Conservation (phyloP, 176 grass and related monocot genomes). For the Neostapfia colusana region DNA sequence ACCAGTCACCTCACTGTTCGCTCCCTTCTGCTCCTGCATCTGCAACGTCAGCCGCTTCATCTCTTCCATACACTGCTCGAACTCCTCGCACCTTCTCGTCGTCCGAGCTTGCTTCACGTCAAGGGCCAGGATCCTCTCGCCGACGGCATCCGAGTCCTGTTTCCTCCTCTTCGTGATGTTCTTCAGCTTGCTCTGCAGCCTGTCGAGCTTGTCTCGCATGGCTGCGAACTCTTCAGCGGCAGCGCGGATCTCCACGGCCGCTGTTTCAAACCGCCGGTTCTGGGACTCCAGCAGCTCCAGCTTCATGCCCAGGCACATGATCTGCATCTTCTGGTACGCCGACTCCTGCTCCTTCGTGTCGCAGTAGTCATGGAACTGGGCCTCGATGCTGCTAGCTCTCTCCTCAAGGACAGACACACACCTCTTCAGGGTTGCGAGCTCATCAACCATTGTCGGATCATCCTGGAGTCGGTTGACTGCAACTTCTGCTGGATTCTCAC, state of each 20-base stretch:
- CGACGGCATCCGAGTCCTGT: constrained; percentile 33
- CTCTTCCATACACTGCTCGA: constrained; percentile 49
- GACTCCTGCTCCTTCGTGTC: constrained; percentile 70
- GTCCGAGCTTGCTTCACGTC: constrained; percentile 50
- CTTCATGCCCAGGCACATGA: constrained; percentile 86
- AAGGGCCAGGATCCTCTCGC: constrained; percentile 39
- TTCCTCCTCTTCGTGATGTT: constrained; percentile 45
- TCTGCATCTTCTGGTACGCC: constrained; percentile 80
- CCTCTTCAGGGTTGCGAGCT: constrained; percentile 52
- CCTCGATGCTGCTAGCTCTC: constrained; percentile 36
- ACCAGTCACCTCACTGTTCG: constrained; percentile 34
- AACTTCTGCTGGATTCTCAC: constrained; percentile 18
- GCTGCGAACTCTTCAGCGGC: constrained; percentile 29
- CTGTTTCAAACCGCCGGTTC: constrained; percentile 61
- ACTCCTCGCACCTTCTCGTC: constrained; percentile 39
- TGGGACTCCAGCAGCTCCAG: constrained; percentile 64
- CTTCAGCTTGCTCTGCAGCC: constrained; percentile 46
- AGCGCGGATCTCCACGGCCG: constrained; percentile 17
- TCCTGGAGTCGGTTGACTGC: constrained; percentile 6
- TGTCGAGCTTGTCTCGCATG: constrained; percentile 41
- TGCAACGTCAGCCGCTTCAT: constrained; percentile 52
- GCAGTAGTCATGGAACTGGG: constrained; percentile 64
- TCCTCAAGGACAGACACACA: constrained; percentile 50
- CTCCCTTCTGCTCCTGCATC: constrained; percentile 47
- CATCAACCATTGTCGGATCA: constrained; percentile 25